A percentile compares a stretch with the other conserved stretches of the same genome.
Evolutionary conservation across 495 filamentous ascomycete genomes (phyloP).

Genomic region (Bombardia bombarda): DNA sequence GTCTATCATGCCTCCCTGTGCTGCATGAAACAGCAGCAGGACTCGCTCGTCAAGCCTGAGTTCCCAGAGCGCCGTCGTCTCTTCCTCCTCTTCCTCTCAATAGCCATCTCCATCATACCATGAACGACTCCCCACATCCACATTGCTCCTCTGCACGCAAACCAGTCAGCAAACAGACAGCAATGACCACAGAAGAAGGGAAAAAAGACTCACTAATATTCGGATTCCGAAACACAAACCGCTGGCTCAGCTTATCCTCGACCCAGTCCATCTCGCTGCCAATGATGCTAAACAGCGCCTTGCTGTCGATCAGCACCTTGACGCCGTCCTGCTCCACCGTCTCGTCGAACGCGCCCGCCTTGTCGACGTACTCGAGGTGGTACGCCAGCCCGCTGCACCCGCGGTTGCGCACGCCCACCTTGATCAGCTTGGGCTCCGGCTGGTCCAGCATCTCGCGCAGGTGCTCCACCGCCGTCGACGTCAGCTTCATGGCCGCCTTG

Average conservation of each 20-base stretch:
- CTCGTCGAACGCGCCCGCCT: conserved; percentile 81
- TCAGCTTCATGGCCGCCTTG: conserved; percentile 87
- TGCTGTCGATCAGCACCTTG: conserved; percentile 91
- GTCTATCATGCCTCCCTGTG: no score
- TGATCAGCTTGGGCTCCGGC: conserved; percentile 84
- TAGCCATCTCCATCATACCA: conserved; percentile 50
- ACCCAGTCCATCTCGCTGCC: conserved; percentile 99
- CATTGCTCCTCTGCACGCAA: conserved; percentile 75
- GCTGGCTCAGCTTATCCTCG: conserved; percentile 81
- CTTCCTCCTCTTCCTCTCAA: not conserved
- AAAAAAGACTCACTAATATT: conserved; percentile 78
- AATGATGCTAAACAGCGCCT: conserved; percentile 94
- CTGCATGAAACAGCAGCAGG: no score
- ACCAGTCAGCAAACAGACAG: conserved; percentile 24
- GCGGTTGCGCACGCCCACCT: conserved; percentile 86
- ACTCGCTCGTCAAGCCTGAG: no score
- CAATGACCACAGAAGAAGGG: not conserved
- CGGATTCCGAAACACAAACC: conserved; percentile 92
- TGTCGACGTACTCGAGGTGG: conserved; percentile 90
- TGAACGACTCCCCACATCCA: conserved; percentile 95
- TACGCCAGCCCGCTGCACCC: conserved; percentile 98
- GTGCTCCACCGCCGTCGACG: conserved; percentile 66
- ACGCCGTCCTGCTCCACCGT: conserved; percentile 93
- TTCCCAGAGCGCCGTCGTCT: no score
- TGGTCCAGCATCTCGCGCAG: conserved; percentile 66